Base-by-base conservation (phyloP, 768 basidiomycete species). In the Ramaria sp. region DNA sequence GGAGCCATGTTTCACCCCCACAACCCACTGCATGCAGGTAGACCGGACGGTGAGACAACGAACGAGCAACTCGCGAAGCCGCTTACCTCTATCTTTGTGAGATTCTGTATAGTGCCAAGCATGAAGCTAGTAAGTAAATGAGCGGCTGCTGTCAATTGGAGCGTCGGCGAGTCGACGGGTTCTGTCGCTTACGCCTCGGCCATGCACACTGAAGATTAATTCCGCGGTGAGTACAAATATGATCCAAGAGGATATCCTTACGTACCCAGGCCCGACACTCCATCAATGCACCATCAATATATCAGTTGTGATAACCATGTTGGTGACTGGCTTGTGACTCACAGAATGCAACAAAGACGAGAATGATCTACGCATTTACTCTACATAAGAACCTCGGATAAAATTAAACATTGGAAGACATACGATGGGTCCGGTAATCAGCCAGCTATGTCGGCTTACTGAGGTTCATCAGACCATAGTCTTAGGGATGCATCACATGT, bases 1-100 rank as follows among this genome's bases (percentile, higher is more conserved):
- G 0, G 75, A 65, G 4, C 72, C 75, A 60, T 83, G 82, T 59
- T 75, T 75, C 49, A 76, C 62, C 60, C 80, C 82, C 60, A 84
- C 69, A 37, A 78, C 63, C 30, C 63, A 65, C 82, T 84, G 53
- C 12, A 7, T 39, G 13, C 5, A 22, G 37, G 41, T n/a, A 22
- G 15, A 17, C 39, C 19, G 30, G n/a, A 47, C 24, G 46, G 37
- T 37, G 34, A 50, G 47, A 15, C 31, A 27, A 19, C 20, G 19
- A 30, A 24, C 34, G 33, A 11, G 37, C 41, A 22, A 11, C 20
- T 7, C 49, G 20, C 61, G 71, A 41, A 27, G 27, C 5, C 27
- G 27, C 27, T 27, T 54, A 77, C 79, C 31, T 75, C 69, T 4
- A 77, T 63, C 12, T 47, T 65, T 49, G 70, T 61, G 6, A 79